Evolutionary conservation across 2,329 filamentous ascomycete species (phyloP).

Genomic region (Lasiodiplodia theobromae): DNA sequence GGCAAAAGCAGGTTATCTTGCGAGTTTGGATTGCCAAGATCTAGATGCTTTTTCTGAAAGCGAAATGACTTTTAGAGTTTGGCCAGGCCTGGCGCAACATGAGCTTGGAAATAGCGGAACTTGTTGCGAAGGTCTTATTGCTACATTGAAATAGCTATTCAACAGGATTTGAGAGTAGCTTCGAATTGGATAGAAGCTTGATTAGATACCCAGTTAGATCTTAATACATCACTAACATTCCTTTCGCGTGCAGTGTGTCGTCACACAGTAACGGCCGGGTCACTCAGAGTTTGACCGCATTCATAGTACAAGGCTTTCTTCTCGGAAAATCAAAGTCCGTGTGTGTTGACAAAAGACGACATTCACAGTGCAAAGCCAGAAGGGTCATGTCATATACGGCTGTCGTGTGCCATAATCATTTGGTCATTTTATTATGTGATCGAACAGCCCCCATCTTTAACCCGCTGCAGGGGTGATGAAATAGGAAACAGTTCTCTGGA

Average conservation of each 20-base stretch:
- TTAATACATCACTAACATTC: neutral
- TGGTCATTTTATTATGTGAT: neutral
- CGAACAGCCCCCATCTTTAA: neutral
- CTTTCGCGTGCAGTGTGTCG: neutral
- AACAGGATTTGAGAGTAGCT: neutral
- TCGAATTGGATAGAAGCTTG: slow-evolving; percentile 9
- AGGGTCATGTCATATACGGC: neutral
- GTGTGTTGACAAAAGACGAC: neutral
- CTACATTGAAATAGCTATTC: neutral
- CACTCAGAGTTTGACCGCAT: neutral
- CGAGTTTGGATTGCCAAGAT: slow-evolving; percentile 3
- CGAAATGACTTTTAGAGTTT: neutral
- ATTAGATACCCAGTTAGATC: slow-evolving; percentile 24
- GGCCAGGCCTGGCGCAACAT: neutral
- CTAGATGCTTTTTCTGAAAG: slow-evolving; percentile 6
- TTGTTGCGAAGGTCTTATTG: neutral
- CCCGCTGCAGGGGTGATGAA: neutral
- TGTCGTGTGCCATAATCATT: neutral
- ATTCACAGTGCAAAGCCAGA: neutral
- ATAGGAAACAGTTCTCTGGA: neutral
- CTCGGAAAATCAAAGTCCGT: neutral
- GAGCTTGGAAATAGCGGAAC: slow-evolving; percentile 5
- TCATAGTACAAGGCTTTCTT: neutral
- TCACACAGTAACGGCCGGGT: neutral
- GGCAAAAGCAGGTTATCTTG: neutral